A percentile compares a stretch with the other conserved stretches of the same genome.
phyloP scores from a whole-genome alignment of 495 filamentous ascomycete species.

The Thozetella sp. region DNA sequence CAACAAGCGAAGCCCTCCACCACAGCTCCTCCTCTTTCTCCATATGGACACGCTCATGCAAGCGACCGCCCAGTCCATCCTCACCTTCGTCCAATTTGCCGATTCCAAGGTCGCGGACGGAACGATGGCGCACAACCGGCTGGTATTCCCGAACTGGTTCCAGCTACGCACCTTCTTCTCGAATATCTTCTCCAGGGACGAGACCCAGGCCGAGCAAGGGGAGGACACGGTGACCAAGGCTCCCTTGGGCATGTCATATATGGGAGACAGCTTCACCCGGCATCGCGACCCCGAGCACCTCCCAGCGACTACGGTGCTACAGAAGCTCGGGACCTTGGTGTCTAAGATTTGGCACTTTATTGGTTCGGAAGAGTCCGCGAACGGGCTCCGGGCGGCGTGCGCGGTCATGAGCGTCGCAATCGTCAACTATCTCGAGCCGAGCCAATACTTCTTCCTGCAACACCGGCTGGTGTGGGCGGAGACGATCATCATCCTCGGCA shows the following conservation, averaged over 20 bases:
- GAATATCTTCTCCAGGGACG: background rate
- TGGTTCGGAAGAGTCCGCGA: background rate
- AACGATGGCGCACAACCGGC: background rate
- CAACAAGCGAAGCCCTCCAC: background rate
- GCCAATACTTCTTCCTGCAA: background rate
- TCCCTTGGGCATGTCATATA: background rate
- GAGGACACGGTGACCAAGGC: background rate
- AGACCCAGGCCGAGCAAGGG: background rate
- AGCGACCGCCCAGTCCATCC: background rate
- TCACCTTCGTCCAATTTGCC: background rate
- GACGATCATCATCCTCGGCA: background rate
- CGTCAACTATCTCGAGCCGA: background rate
- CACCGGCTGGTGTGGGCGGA: background rate
- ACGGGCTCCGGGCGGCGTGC: background rate
- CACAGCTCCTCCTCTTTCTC: background rate
- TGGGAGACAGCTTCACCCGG: background rate
- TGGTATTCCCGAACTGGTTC: background rate
- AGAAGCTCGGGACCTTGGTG: background rate
- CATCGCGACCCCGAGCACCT: background rate
- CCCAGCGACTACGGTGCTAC: background rate
- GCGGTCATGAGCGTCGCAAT: background rate
- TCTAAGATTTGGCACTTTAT: background rate
- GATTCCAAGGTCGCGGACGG: background rate
- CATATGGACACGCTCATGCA: background rate
- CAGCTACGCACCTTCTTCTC: background rate